Base-by-base conservation (phyloP, 257 asterid species). In the Gentiana straminea region DNA sequence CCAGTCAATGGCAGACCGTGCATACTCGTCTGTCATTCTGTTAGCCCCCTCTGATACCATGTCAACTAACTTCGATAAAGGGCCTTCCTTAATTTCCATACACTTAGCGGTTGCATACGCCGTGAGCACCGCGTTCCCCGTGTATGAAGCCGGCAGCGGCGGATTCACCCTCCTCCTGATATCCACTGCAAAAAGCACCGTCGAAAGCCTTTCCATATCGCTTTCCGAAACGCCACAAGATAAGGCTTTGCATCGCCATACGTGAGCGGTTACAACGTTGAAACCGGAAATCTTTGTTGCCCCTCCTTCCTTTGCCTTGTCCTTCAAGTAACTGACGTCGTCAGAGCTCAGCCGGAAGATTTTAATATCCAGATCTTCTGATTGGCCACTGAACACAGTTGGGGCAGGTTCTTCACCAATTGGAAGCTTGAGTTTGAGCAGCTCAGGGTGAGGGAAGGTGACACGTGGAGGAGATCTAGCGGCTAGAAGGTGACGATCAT, bases 231-330 rank as follows among this genome's bases (percentile, higher is more conserved):
- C 52, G 41, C 44, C 56, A 11, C 7, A 54, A 0, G 95, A 89
- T 4, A 81, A 73, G 32, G 95, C 95, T 67, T 89, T 89, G 84
- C 95, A 84, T 34, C 88, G 75, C 95, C 95, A 89, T 4, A 89
- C 68, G 35, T 71, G 86, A 13, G 97, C 82, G 11, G 95, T 69
- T 46, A 89, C 68, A 11, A 64, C 94, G 57, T 84, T 89, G 72
- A 89, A 89, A 46, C 94, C 77, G 3, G 94, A 76, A 58, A 78
- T 66, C 37, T 72, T 86, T 56, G 62, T 37, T 7, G 71, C 32
- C 2, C 8, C 2, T 1, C 33, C 63, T 2, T 74, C 55, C 54
- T 66, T 70, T 3, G 86, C 91, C 68, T 68, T 68, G 8, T 73
- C 67, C 71, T 83, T 86, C 43, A 89, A 59, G 69, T 10, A n/a